A percentile compares a stretch with the other conserved stretches of the same genome.
phyloP scores from a whole-genome alignment of 305 asterid species.

The Caryopteris hybrid region DNA sequence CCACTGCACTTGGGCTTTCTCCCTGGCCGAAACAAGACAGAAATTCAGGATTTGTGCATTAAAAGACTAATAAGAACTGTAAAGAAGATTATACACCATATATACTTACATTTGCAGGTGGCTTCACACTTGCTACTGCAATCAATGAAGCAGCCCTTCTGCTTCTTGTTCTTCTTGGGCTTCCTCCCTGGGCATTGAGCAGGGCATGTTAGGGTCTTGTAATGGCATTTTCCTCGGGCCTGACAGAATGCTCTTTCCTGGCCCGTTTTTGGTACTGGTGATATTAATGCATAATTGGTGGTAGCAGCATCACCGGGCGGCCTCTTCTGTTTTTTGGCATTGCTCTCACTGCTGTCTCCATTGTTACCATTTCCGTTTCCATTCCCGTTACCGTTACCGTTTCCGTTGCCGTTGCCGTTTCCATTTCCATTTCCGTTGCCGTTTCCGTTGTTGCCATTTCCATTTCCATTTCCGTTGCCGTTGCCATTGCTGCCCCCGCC shows the following conservation, averaged over 20 bases:
- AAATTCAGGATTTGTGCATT: neutral
- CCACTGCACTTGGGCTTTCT: constrained; percentile 62
- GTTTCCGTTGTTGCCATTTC: neutral
- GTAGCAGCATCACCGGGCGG: constrained; percentile 30
- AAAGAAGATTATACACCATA: too few species aligned
- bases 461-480: constrained; percentile 7
- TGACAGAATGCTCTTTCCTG: constrained; percentile 46
- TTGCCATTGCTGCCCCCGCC: constrained; percentile 12
- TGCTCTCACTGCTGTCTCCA: neutral
- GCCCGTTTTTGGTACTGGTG: constrained; percentile 31
- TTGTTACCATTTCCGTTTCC: constrained; percentile 4
- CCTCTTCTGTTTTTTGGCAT: constrained; percentile 16
- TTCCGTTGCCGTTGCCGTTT: constrained; percentile 4
- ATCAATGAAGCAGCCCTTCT: constrained; percentile 53
- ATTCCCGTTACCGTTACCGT: constrained; percentile 17
- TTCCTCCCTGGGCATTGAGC: constrained; percentile 52
- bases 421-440: too few species aligned
- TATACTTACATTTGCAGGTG: constrained; percentile 54
- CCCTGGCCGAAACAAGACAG: constrained; percentile 28
- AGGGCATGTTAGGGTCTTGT: constrained; percentile 48
- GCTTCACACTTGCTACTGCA: constrained; percentile 61
- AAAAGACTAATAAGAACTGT: too few species aligned
- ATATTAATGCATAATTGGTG: constrained; percentile 28
- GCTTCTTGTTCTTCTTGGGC: constrained; percentile 53
- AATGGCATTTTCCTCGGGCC: constrained; percentile 38